Evolutionary conservation across 2,329 filamentous ascomycete genomes (phyloP), one percentile per base, ranked within the genome.

Genomic region (Exophiala phaeomuriformis): DNA sequence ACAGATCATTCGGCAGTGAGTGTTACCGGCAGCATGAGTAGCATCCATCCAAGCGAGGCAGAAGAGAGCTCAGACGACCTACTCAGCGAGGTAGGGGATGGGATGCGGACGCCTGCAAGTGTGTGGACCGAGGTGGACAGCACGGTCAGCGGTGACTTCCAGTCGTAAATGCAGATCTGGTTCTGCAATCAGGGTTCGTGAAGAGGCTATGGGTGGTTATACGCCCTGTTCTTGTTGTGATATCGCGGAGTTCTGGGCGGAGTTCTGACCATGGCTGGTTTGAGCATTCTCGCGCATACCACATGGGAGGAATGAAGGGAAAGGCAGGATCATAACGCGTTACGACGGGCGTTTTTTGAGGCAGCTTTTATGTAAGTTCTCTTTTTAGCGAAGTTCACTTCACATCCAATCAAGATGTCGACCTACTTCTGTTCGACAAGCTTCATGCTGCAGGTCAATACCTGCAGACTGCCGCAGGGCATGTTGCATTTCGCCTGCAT

Each of bases 71-170:
- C 64, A 8, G 54, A 64, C 36, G 65, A 66, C 48, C 35, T 66
- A 3, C 55, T 65, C 46, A 66, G 65, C 37, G 65, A 67, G 27
- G 53, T 59, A 47, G 64, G 55, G 29, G 64, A 64, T 51, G 64
- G 61, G 6, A 59, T 66, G 30, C 63, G 58, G 36, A 67, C 65
- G 7, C 65, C 65, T 31, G 64, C 61, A 19, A 67, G 64, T 55
- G 56, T 55, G 1, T 67, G 65, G 65, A 66, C 65, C 30, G 65
- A 67, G 43, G 64, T 67, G 3, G 65, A 61, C 9, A 67, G 65
- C 52, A 57, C 60, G n/a, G 61, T 66, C 12, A 67, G 65, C 51
- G 63, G 61, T 29, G 62, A 63, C 33, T 51, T 52, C 32, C 41
- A 52, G 12, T 44, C 47, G 53, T 52, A 48, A 47, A 56, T 52